A percentile compares a stretch with the other conserved stretches of the same genome.
Evolutionary conservation across 805 yeast species (phyloP).

Genomic region (Candida ulmi): DNA sequence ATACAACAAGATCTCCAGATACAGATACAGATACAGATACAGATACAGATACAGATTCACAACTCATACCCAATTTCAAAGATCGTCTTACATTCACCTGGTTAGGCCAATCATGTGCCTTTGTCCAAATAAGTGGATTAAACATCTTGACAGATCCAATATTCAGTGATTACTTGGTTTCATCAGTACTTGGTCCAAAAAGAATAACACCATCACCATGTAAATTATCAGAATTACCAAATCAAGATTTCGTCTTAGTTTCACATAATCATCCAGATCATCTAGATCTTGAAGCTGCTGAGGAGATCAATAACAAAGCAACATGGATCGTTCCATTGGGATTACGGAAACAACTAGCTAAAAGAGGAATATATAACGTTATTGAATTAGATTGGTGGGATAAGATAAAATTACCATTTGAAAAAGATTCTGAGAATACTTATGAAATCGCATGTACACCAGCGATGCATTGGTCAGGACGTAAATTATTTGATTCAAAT

Average conservation of each 20-base stretch:
- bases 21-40: too few relatives aligned
- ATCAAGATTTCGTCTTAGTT: conserved; percentile 69
- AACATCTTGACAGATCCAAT: conserved; percentile 84
- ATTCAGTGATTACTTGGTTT: conserved; percentile 59
- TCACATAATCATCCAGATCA: conserved; percentile 97
- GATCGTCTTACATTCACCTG: conserved; percentile 70
- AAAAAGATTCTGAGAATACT: conserved; percentile 32
- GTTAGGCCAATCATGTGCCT: conserved; percentile 90
- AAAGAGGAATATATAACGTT: conserved; percentile 53
- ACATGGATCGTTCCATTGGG: conserved; percentile 90
- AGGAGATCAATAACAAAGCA: conserved; percentile 48
- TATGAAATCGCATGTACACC: conserved; percentile 88
- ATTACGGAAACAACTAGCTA: conserved; percentile 50
- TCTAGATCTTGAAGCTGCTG: conserved; percentile 59
- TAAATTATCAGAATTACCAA: conserved; percentile 53
- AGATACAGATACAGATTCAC: too few relatives aligned
- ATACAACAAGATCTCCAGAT: too few relatives aligned
- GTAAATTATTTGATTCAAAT: conserved; percentile 76
- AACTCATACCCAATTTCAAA: conserved; percentile 29
- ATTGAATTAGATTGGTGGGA: conserved; percentile 96
- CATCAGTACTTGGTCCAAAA: conserved; percentile 69
- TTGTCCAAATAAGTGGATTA: conserved; percentile 64
- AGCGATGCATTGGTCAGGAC: conserved; percentile 96
- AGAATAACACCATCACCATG: conserved; percentile 79
- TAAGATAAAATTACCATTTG: conserved; percentile 33